A percentile compares a stretch with the other conserved stretches of the same genome.
Evolutionary conservation across 306 rosid genomes (phyloP).

Genomic region (Vigna radiata): DNA sequence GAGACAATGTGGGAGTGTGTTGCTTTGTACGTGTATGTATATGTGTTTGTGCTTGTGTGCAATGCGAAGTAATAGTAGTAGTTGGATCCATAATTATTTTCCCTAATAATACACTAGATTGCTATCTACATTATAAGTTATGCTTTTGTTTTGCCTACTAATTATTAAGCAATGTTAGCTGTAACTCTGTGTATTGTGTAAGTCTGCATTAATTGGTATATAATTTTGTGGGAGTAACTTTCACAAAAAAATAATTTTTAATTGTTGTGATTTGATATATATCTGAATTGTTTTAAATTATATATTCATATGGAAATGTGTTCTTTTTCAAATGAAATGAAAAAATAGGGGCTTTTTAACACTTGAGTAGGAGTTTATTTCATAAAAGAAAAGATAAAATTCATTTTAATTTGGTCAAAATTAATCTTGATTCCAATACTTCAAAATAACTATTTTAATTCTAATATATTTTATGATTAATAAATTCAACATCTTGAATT

Average conservation of each 20-base stretch:
- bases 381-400: background rate
- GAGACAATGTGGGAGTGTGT: constrained; percentile 14
- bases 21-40: background rate
- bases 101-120: background rate
- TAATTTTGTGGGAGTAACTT: background rate
- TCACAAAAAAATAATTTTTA: background rate
- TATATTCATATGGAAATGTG: background rate
- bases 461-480: background rate
- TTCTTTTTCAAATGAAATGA: background rate
- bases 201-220: background rate
- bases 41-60: background rate
- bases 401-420: background rate
- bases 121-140: background rate
- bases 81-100: constrained; percentile 28
- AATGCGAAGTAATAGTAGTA: background rate
- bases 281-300: background rate
- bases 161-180: constrained; percentile 6
- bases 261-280: background rate
- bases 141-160: background rate
- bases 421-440: background rate
- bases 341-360: background rate
- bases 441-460: background rate
- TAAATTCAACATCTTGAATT: background rate
- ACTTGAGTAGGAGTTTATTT: background rate
- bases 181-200: background rate